Conservation (phyloP, 768 basidiomycete species). For the Phaeotremella skinneri region DNA sequence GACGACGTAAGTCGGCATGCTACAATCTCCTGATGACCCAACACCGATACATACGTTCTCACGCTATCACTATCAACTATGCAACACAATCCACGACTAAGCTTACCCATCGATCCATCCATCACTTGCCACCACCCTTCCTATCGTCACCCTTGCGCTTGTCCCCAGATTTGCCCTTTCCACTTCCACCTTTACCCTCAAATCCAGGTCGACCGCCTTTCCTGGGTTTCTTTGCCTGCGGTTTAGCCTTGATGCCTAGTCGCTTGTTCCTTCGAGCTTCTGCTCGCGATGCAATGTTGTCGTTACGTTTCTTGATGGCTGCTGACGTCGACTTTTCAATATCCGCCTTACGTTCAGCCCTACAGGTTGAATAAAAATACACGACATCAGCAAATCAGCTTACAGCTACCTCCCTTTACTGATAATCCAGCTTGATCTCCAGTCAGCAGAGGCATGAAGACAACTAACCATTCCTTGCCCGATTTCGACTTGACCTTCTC, state of each 20-base stretch:
- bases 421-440: not conserved
- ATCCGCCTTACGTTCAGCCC: constrained; percentile 84
- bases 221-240: constrained; percentile 12
- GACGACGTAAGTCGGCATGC: too few relatives aligned
- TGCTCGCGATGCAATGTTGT: constrained; percentile 83
- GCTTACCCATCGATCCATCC: too few relatives aligned
- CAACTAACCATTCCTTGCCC: constrained; percentile 76
- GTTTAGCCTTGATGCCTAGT: constrained; percentile 54
- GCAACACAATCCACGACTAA: too few relatives aligned
- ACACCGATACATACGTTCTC: too few relatives aligned
- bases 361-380: constrained; percentile 47
- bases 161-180: constrained; percentile 29
- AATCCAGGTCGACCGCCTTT: constrained; percentile 37
- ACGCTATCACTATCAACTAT: too few relatives aligned
- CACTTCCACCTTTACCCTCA: constrained; percentile 27
- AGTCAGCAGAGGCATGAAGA: not conserved
- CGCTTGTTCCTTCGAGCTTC: constrained; percentile 68
- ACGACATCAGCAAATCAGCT: not conserved
- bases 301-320: constrained; percentile 82
- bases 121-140: not conserved
- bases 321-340: constrained; percentile 71
- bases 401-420: not conserved
- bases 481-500: constrained; percentile 72
- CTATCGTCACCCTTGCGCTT: constrained; percentile 41
- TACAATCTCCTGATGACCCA: too few relatives aligned